Evolutionary conservation across 139 green algal genomes (phyloP).

Genomic region (Chlorella sorokiniana): DNA sequence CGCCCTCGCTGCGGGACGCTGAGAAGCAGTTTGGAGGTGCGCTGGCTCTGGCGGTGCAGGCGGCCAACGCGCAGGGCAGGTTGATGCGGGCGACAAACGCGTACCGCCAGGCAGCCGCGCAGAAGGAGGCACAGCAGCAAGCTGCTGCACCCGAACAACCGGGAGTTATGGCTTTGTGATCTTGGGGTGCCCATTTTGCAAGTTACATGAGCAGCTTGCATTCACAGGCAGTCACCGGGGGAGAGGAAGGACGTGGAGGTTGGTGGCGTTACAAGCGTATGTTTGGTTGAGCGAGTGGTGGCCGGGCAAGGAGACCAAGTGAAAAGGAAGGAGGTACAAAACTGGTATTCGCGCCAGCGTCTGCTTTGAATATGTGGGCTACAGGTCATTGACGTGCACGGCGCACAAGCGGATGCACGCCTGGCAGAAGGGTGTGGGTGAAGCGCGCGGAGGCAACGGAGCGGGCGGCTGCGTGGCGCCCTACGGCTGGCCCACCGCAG

Average conservation of each 20-base stretch:
- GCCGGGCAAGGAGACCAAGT: not conserved
- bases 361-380: not conserved
- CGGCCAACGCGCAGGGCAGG: conserved; percentile 7
- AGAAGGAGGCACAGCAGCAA: not conserved
- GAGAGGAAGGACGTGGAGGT: no score
- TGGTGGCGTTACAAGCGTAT: not conserved
- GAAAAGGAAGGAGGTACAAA: not conserved
- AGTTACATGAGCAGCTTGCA: no score
- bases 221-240: no score
- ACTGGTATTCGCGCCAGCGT: not conserved
- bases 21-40: conserved; percentile 13
- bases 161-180: no score
- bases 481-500: not conserved
- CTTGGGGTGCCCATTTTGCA: no score
- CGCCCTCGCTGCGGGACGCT: conserved; percentile 11
- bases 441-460: no score
- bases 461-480: no score
- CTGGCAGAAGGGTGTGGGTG: no score
- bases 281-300: not conserved
- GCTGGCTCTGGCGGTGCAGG: conserved; percentile 12
- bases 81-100: not conserved
- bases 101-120: not conserved
- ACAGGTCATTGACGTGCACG: no score
- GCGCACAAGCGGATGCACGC: no score
- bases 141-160: no score